These are phyloP conservation scores for Kluyveromyces wickerhamii DNA, from an alignment of 805 yeast genomes.

Conservation along the genomic window DNA sequence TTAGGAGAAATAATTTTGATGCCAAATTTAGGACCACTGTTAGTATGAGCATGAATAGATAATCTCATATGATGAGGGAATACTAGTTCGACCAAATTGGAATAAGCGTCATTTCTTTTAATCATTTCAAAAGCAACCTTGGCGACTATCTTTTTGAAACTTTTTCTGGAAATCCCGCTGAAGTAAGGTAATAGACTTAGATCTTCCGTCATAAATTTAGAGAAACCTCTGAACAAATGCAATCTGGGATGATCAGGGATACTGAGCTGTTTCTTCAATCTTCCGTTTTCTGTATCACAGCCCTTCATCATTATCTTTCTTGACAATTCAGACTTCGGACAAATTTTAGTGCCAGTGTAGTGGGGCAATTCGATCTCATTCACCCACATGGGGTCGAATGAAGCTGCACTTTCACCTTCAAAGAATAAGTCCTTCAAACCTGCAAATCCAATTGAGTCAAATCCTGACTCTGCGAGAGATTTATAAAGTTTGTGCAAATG, in stretches of 20 bases:
- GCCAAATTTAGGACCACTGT: conserved; percentile 54
- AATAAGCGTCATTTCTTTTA: conserved; percentile 56
- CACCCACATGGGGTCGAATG: conserved; percentile 27
- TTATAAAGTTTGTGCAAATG: conserved; percentile 38
- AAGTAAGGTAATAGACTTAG: conserved; percentile 37
- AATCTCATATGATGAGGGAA: conserved; percentile 54
- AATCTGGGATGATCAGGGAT: conserved; percentile 49
- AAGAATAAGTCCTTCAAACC: conserved; percentile 37
- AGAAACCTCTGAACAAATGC: conserved; percentile 47
- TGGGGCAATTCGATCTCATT: conserved; percentile 27
- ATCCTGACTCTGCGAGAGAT: conserved; percentile 27
- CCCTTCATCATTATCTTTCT: conserved; percentile 38
- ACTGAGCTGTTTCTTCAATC: conserved; percentile 51
- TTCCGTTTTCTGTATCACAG: conserved; percentile 51
- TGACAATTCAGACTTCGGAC: conserved; percentile 32
- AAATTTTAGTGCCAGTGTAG: conserved; percentile 34
- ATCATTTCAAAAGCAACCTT: conserved; percentile 58
- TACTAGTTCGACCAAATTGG: conserved; percentile 50
- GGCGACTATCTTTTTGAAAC: conserved; percentile 42
- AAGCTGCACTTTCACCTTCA: conserved; percentile 20
- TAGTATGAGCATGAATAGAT: conserved; percentile 55
- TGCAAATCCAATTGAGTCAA: conserved; percentile 33
- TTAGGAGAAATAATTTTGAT: conserved; percentile 38
- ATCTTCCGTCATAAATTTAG: conserved; percentile 54
- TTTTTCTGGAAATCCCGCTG: conserved; percentile 35